These are phyloP conservation scores for Cyathus striatus DNA, from an alignment of 768 basidiomycete genomes.

Conservation along the genomic window DNA sequence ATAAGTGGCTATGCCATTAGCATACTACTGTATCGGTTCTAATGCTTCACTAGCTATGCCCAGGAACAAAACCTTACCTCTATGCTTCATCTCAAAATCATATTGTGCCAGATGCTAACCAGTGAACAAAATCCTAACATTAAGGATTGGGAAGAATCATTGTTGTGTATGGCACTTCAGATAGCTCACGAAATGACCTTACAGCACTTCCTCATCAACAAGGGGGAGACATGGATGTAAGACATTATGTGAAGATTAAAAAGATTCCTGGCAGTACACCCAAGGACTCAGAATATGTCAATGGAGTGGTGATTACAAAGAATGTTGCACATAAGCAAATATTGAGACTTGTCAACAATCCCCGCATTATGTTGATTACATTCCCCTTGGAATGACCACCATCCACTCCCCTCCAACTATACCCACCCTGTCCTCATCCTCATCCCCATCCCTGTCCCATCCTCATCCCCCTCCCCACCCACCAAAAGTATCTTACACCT, in stretches of 20 bases:
- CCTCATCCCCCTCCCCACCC: no score
- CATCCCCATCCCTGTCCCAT: no score
- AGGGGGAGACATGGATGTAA: conserved; percentile 92
- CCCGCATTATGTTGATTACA: conserved; percentile 93
- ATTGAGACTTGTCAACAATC: conserved; percentile 76
- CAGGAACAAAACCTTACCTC: conserved; percentile 82
- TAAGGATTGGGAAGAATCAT: conserved; percentile 82
- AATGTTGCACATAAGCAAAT: conserved; percentile 96
- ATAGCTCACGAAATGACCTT: conserved; percentile 86
- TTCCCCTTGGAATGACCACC: conserved; percentile 95
- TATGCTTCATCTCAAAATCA: conserved; percentile 83
- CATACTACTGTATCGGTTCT: conserved; percentile 3
- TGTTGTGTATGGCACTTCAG: conserved; percentile 77
- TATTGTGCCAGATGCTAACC: conserved; percentile 87
- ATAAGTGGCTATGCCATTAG: conserved; percentile 39
- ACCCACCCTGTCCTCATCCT: no score
- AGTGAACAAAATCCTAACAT: conserved; percentile 79
- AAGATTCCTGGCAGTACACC: conserved; percentile 94
- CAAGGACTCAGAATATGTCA: conserved; percentile 92
- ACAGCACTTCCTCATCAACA: conserved; percentile 63
- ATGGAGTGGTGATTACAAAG: conserved; percentile 96
- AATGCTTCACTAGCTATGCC: conserved; percentile 51
- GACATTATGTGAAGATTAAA: conserved; percentile 96
- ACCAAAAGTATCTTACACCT: no score
- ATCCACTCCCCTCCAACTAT: no score